Percentiles rank a stretch among this genome's conserved stretches.
These are phyloP conservation scores for Seiridium unicorne DNA, from an alignment of 2,329 filamentous ascomycete genomes.

Conservation along the genomic window DNA sequence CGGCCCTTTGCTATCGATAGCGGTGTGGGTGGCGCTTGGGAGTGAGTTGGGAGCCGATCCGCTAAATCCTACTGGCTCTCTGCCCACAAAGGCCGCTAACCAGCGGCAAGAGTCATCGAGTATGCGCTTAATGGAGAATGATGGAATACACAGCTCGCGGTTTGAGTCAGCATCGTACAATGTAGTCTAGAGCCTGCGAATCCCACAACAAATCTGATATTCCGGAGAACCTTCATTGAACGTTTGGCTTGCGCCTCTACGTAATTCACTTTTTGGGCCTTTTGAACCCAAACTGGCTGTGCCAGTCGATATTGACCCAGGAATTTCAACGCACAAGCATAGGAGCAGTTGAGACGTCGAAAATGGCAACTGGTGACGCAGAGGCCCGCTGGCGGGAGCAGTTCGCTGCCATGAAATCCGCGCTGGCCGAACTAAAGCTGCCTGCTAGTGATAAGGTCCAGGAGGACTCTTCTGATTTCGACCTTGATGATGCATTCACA, in stretches of 20 bases:
- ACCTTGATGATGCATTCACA: conserved; percentile 60
- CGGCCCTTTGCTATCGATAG: neutral
- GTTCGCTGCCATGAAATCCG: conserved; percentile 80
- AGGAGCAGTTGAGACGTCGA: neutral
- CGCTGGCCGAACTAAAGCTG: conserved; percentile 71
- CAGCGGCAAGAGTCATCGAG: neutral
- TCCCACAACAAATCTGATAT: neutral
- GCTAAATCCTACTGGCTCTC: neutral
- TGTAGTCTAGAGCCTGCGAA: neutral
- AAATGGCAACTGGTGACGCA: conserved; percentile 30
- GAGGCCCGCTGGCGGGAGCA: conserved; percentile 78
- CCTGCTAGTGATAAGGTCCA: conserved; percentile 37
- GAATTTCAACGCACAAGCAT: neutral
- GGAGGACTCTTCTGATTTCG: conserved; percentile 56
- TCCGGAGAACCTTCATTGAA: neutral
- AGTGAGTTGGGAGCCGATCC: neutral
- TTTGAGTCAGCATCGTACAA: conserved; percentile 1
- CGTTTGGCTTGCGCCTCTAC: too few relatives aligned
- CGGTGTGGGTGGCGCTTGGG: neutral
- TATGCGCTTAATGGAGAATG: neutral
- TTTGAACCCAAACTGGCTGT: too few relatives aligned
- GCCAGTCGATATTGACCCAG: too few relatives aligned
- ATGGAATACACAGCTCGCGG: neutral
- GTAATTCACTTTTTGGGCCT: too few relatives aligned
- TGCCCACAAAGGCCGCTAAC: neutral